Evolutionary conservation across 2,329 filamentous ascomycete species (phyloP), one percentile per base, ranked within the genome.

Genomic region (Drechmeria coniospora): DNA sequence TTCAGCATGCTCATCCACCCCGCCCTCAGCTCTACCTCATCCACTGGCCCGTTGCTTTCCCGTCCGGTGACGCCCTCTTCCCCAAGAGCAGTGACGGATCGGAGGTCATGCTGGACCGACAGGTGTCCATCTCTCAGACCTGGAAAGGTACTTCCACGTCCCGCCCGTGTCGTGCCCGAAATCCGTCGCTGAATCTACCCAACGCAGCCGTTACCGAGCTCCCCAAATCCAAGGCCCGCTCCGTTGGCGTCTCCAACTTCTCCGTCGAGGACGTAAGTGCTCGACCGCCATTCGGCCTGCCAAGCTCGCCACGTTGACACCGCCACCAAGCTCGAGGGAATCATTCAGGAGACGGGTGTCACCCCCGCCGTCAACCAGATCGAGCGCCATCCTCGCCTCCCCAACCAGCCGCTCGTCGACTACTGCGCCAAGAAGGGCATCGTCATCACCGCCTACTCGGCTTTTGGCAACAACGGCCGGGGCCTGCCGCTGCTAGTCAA

Each of bases 221-320:
- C 11, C 64, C 65, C 34, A 68, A 62, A 39, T 59, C 56, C 38
- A 77, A 77, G 50, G 68, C 66, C 37, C 65, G 63, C 48, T 70
- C 74, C 53, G 70, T 80, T 40, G 76, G 75, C 46, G 74, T 82
- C 37, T 79, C 74, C 50, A 82, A 82, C 63, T 81, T 79, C 44
- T 66, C 61, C 44, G 68, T 78, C 47, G 64, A 66, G 50, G 51
- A 57, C 38, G 50, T 50, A 45, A 20, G 48, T 38, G 12, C 2
- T 18, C n/a, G 15, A 14, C 9, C 15, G 2, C 12, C 8, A 23
- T 7, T 1, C 12, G 6, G 11, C 11, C 23, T 27, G 30, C 25
- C 28, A 11, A 25, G 13, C 15, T 15, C 18, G 25, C 25, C 13
- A 6, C 15, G 17, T 26, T 31, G 21, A 37, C 32, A 31, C 15